These are phyloP conservation scores for Hyaloperonospora arabidopsidis DNA, from an alignment of 352 stramenopile species.

Conservation along the genomic window DNA sequence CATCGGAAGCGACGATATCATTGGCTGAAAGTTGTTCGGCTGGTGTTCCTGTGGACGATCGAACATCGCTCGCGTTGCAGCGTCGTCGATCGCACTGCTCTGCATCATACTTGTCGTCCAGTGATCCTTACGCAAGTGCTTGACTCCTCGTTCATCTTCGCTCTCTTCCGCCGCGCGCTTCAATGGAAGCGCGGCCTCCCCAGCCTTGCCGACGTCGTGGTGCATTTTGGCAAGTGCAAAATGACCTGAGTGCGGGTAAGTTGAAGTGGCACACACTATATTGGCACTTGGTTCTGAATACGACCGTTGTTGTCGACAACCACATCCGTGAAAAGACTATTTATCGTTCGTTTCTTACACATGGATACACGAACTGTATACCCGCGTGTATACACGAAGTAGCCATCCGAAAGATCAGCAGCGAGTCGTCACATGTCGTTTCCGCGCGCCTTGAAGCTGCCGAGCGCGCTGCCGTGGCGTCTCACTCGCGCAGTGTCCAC, in stretches of 20 bases:
- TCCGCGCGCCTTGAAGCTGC: too few relatives aligned
- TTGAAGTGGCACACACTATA: too few relatives aligned
- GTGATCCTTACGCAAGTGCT: slow-evolving; percentile 31
- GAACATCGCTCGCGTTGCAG: slow-evolving; percentile 22
- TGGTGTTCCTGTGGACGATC: slow-evolving; percentile 13
- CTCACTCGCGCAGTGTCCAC: slow-evolving; percentile 42
- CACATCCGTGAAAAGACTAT: too few relatives aligned
- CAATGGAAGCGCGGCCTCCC: slow-evolving; percentile 15
- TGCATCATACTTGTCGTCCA: slow-evolving; percentile 10
- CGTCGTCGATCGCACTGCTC: slow-evolving; percentile 18
- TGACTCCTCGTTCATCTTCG: slow-evolving; percentile 23
- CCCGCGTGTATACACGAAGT: too few relatives aligned
- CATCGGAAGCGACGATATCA: slow-evolving; percentile 24
- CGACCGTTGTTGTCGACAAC: neutral
- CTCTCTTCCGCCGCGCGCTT: slow-evolving; percentile 20
- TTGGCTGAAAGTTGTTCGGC: slow-evolving; percentile 23
- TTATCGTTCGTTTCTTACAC: too few relatives aligned
- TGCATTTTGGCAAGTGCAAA: slow-evolving; percentile 16
- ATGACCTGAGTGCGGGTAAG: neutral
- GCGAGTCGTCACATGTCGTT: too few relatives aligned
- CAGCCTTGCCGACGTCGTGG: slow-evolving; percentile 2
- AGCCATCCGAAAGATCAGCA: too few relatives aligned
- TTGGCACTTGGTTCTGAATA: neutral
- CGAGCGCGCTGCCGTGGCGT: slow-evolving; percentile 5
- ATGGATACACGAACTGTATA: too few relatives aligned